These are phyloP conservation scores for Auriscalpium vulgare DNA, from an alignment of 768 basidiomycete species.

Conservation along the genomic window DNA sequence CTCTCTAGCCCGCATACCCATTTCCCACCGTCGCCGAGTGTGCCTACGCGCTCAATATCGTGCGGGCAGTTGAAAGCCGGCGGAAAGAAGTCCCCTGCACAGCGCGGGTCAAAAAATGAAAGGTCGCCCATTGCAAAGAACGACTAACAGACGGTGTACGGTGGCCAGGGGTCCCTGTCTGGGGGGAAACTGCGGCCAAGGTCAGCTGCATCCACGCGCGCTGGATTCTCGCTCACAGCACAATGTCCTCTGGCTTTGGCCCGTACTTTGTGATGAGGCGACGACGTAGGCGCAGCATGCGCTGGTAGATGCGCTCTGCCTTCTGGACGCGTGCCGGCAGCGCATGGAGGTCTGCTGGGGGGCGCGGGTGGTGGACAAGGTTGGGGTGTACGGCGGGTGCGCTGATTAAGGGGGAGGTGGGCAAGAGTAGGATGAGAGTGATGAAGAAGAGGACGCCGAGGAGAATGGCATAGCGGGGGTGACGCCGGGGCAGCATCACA, in stretches of 20 bases:
- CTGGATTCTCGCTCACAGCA: constrained; percentile 1
- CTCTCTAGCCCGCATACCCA: constrained; percentile 60
- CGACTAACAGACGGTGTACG: constrained; percentile 14
- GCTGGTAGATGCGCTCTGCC: constrained; percentile 13
- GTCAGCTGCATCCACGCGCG: neutral
- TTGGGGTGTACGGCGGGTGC: neutral
- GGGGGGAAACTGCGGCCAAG: constrained; percentile 10
- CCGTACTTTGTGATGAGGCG: constrained; percentile 12
- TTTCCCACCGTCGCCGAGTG: constrained; percentile 62
- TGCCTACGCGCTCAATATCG: constrained; percentile 33
- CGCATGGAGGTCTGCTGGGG: neutral
- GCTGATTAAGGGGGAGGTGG: neutral
- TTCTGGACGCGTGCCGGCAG: constrained; percentile 5
- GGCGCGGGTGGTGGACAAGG: neutral
- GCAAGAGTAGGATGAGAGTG: constrained; percentile 10
- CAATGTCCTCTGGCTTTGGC: constrained; percentile 6
- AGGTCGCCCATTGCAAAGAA: neutral
- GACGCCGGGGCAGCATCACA: constrained; percentile 2
- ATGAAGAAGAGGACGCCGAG: constrained; percentile 8
- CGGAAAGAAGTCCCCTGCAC: constrained; percentile 38
- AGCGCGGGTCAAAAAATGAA: neutral
- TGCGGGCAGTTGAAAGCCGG: constrained; percentile 38
- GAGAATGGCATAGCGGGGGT: constrained; percentile 14
- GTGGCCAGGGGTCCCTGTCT: constrained; percentile 13
- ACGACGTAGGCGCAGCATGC: constrained; percentile 7